phyloP scores from a whole-genome alignment of 2,329 filamentous ascomycete species.

The Venturia oleaginea region DNA sequence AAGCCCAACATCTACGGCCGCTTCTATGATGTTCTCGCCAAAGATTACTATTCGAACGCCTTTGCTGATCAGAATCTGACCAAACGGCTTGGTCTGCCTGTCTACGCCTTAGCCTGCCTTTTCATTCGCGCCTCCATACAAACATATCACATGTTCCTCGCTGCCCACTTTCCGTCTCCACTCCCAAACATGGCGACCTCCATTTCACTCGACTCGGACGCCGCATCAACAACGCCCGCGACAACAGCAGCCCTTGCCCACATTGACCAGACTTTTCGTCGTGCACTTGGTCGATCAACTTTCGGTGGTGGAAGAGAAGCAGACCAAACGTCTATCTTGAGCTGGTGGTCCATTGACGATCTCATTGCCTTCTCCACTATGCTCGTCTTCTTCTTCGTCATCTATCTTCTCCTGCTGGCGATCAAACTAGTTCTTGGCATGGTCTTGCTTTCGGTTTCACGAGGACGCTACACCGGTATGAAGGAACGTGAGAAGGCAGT shows the following conservation, averaged over 20 bases:
- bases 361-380: constrained; percentile 70
- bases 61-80: constrained; percentile 74
- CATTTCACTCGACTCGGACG: constrained; percentile 46
- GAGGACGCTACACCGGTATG: constrained; percentile 73
- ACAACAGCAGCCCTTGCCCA: constrained; percentile 70
- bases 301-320: constrained; percentile 40
- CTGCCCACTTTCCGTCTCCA: constrained; percentile 66
- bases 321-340: constrained; percentile 21
- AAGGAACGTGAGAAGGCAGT: constrained; percentile 50
- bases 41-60: constrained; percentile 92
- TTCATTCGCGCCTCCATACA: constrained; percentile 93
- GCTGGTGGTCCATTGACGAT: constrained; percentile 56
- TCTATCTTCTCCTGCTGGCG: constrained; percentile 44
- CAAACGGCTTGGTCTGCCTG: constrained; percentile 77
- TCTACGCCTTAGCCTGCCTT: constrained; percentile 86
- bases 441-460: constrained; percentile 68
- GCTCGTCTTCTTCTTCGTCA: constrained; percentile 74
- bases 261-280: constrained; percentile 67
- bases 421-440: constrained; percentile 80
- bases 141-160: constrained; percentile 96
- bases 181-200: constrained; percentile 57
- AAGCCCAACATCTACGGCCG: constrained; percentile 82
- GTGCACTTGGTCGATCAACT: constrained; percentile 64
- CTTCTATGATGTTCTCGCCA: constrained; percentile 87
- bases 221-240: constrained; percentile 50